Percentiles rank a stretch among this genome's conserved stretches.
phyloP scores from a whole-genome alignment of 352 stramenopile species.

The Globisporangium ultimum region DNA sequence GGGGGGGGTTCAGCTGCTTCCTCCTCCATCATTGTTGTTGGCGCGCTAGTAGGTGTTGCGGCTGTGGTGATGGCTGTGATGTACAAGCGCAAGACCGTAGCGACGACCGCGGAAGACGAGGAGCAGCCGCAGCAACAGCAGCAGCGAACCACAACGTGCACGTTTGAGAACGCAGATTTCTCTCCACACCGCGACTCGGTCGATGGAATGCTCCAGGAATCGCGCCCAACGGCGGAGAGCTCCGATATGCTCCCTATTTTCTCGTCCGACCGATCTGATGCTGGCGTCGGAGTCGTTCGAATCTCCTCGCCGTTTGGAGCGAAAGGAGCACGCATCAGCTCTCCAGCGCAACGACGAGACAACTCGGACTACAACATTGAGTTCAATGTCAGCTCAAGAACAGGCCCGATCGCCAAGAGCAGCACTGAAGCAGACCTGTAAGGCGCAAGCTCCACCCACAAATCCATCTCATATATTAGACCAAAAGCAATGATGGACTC shows the following conservation, averaged over 20 bases:
- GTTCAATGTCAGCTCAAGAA: conserved; percentile 6
- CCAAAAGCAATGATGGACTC: no score
- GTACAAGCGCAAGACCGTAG: conserved; percentile 5
- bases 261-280: conserved; percentile 9
- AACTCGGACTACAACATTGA: conserved; percentile 9
- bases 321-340: conserved; percentile 12
- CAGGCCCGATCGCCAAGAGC: no score
- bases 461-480: no score
- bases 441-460: no score
- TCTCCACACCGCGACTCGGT: conserved; percentile 8
- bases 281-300: conserved; percentile 8
- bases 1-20: neutral
- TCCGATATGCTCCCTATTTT: conserved; percentile 12
- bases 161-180: conserved; percentile 15
- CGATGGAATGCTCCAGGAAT: conserved; percentile 16
- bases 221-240: conserved; percentile 8
- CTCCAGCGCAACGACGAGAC: neutral
- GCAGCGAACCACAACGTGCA: conserved; percentile 8
- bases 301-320: conserved; percentile 15
- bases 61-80: conserved; percentile 10
- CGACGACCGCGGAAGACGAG: conserved; percentile 1
- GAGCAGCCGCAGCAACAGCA: conserved; percentile 4
- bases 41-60: neutral
- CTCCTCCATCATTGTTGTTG: neutral
- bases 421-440: no score